phyloP scores from a whole-genome alignment of 2,329 filamentous ascomycete genomes.

The Beauveria brongniartii region DNA sequence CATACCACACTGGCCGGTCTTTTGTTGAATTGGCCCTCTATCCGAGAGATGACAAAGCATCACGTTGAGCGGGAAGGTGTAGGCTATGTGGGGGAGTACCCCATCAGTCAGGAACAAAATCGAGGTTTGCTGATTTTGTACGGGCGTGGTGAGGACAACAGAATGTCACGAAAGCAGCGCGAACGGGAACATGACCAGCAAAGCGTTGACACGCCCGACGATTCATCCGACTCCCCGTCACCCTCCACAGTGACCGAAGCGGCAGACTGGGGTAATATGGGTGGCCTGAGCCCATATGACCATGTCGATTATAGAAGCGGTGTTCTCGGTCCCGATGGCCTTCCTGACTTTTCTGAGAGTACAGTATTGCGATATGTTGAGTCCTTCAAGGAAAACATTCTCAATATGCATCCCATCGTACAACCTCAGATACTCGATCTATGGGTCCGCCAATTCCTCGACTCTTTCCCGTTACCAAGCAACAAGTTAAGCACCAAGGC shows the following conservation, averaged over 20 bases:
- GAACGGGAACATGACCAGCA: constrained; percentile 30
- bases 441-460: constrained; percentile 46
- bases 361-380: constrained; percentile 46
- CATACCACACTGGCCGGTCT: constrained; percentile 88
- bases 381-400: constrained; percentile 52
- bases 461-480: constrained; percentile 31
- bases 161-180: constrained; percentile 43
- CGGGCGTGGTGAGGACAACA: constrained; percentile 68
- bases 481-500: constrained; percentile 23
- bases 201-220: constrained; percentile 35
- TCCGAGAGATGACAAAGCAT: constrained; percentile 52
- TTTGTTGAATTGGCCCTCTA: constrained; percentile 64
- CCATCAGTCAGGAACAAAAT: constrained; percentile 65
- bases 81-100: constrained; percentile 59
- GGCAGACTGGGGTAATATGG: constrained; percentile 52
- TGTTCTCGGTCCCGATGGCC: constrained; percentile 35
- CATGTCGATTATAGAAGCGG: constrained; percentile 31
- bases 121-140: constrained; percentile 68
- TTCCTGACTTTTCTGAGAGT: constrained; percentile 44
- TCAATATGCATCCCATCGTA: constrained; percentile 59
- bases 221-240: constrained; percentile 44
- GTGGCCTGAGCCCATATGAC: constrained; percentile 39
- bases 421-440: constrained; percentile 43
- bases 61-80: constrained; percentile 42
- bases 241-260: constrained; percentile 45